phyloP scores from a whole-genome alignment of 164 flowering plant species.

The Annona cherimola region DNA sequence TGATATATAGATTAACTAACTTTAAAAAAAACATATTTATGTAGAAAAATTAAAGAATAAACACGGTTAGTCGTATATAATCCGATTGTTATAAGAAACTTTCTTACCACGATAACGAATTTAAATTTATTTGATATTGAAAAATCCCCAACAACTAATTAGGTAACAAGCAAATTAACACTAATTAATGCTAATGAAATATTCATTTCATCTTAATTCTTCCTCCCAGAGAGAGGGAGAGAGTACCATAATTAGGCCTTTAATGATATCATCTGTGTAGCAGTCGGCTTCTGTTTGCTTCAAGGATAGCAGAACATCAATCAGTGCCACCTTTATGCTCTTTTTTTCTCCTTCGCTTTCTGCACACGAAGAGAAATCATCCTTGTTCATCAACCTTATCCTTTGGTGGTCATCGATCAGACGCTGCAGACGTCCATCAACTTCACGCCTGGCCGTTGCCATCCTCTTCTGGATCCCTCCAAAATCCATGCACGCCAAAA shows the following conservation, averaged over 20 bases:
- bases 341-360: not conserved
- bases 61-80: too few relatives aligned
- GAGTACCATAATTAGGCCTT: slow-evolving; percentile 26
- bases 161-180: too few relatives aligned
- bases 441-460: not conserved
- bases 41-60: too few relatives aligned
- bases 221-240: not conserved
- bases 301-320: slow-evolving; percentile 22
- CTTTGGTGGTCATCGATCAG: slow-evolving; percentile 14
- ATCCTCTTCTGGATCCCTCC: slow-evolving; percentile 16
- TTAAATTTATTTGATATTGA: too few relatives aligned
- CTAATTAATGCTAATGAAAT: too few relatives aligned
- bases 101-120: too few relatives aligned
- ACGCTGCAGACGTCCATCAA: slow-evolving; percentile 18
- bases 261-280: slow-evolving; percentile 27
- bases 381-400: not conserved
- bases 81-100: too few relatives aligned
- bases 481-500: slow-evolving; percentile 22
- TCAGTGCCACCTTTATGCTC: too few relatives aligned
- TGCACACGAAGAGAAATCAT: not conserved
- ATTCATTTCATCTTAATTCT: too few relatives aligned
- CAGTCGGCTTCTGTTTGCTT: slow-evolving; percentile 30
- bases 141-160: too few relatives aligned
- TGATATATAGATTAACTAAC: too few relatives aligned
- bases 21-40: too few relatives aligned